Evolutionary conservation across 116 monocot species (phyloP), one percentile per base, ranked within the genome.

Genomic region (Thalassia testudinum): DNA sequence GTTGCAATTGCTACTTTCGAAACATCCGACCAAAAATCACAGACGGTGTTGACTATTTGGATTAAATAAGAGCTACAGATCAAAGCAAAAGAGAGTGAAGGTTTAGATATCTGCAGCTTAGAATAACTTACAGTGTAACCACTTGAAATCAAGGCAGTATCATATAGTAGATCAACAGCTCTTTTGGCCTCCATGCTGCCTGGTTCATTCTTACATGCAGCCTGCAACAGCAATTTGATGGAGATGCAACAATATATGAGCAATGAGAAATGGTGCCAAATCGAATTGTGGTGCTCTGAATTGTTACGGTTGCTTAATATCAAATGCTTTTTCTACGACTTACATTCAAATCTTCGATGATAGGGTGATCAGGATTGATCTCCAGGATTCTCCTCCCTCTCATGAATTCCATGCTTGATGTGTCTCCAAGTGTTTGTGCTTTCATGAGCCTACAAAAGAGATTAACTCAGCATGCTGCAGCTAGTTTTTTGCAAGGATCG

Each of bases 331-430:
- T 5, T 10, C 10, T 5, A 34, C 3, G 10, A 53, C 82, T 80
- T 68, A 92, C 92, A 60, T 73, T 87, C 60, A 92, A 68, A 47
- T 87, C 93, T 34, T 93, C 80, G 58, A 93, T 65, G 47, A 93
- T 93, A 20, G 93, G 84, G 48, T 93, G 87, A 25, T 93, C 84
- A 19, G 93, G 87, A 61, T 93, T 93, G 53, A 93, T 76, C 61
- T 93, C 93, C 24, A 93, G 55, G 49, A 93, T 93, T 62, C 87
- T 73, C 61, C 87, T 75, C 56, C 93, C 93, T 62, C 87, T 80
- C 93, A 93, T 87, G 73, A 93, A 93, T 57, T 93, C 93, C 73
- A 93, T 62, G 71, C 83, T 93, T 29, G 93, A 83, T 37, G 93
- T 74, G 56, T 93, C 93, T 30, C 93, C 93, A 30, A 93, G 80